Evolutionary conservation across 176 grass and related monocot genomes (phyloP), one percentile per base, ranked within the genome.

Genomic region (Eragrostis nindensis): DNA sequence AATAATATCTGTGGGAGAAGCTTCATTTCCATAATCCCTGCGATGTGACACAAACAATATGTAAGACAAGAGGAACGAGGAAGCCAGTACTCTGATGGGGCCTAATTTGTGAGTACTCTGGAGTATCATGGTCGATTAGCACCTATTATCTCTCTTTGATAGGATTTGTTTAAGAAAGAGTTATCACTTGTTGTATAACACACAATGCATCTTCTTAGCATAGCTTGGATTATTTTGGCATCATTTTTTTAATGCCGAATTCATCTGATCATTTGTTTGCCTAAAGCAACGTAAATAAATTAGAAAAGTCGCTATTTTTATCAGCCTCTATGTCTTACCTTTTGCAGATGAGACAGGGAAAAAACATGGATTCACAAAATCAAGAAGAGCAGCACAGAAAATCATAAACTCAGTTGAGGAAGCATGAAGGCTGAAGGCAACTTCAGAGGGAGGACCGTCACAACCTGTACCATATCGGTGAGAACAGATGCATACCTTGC

Each of bases 21-120:
- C 25, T 78, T 64, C 75, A 49, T 78, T n/a, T 46, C 11, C 17
- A 21, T 78, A 62, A 30, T 27, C 60, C 59, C 61, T 65, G 60
- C 59, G 22, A 61, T 17, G n/a, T 3, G 5, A 14, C 43, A 43
- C 18, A 16, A 48, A 66, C 6, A 78, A 21, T 9, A n/a, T 11
- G 66, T 24, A 44, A 44, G 19, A 4, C 21, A n/a, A n/a, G 5
- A 43, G 39, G n/a, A n/a, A 36, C 32, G 32, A 36, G 32, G 2
- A 36, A 36, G 32, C 2, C 19, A n/a, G 6, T 55, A 55, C 21
- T 55, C 7, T 19, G 21, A 55, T 6, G 21, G n/a, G 3, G 11
- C 40, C n/a, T 44, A 44, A 68, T 41, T n/a, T 68, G 12, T 68
- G 21, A 14, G 24, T 24, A n/a, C 19, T 2, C 7, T 7, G 53